These are phyloP conservation scores for Talaromyces piceae DNA, from an alignment of 2,329 filamentous ascomycete species.

Conservation along the genomic window DNA sequence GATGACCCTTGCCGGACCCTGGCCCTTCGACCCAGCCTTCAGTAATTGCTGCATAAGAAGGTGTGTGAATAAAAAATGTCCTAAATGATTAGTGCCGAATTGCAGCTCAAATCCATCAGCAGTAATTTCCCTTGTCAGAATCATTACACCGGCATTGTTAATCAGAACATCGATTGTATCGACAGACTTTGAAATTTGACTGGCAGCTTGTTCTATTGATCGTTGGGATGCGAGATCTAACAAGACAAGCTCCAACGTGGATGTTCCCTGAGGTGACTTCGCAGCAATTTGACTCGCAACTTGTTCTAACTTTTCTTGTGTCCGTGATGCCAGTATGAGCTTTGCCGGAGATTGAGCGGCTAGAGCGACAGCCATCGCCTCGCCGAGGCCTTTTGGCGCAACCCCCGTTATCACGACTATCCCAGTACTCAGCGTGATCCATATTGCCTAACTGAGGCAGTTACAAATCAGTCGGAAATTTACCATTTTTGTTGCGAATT, in stretches of 20 bases:
- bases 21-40: constrained; percentile 1
- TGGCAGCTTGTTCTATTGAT: neutral
- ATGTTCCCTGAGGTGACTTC: constrained; percentile 1
- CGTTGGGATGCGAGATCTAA: constrained; percentile 6
- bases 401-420: constrained; percentile 35
- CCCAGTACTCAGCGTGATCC: neutral
- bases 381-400: constrained; percentile 28
- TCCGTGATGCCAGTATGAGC: constrained; percentile 34
- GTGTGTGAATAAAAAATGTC: constrained; percentile 28
- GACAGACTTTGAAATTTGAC: neutral
- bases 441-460: neutral
- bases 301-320: constrained; percentile 23
- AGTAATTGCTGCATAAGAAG: constrained; percentile 22
- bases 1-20: constrained; percentile 15
- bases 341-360: constrained; percentile 23
- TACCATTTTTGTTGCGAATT: constrained; percentile 16
- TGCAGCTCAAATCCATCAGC: constrained; percentile 26
- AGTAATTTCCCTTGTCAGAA: constrained; percentile 16
- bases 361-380: constrained; percentile 24
- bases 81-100: constrained; percentile 29
- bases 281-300: constrained; percentile 19
- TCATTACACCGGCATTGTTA: constrained; percentile 30
- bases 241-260: constrained; percentile 10
- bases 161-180: constrained; percentile 22
- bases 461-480: neutral